These are phyloP conservation scores for Diophrys appendiculata DNA, from an alignment of 73 alveolate species.

Conservation along the genomic window DNA sequence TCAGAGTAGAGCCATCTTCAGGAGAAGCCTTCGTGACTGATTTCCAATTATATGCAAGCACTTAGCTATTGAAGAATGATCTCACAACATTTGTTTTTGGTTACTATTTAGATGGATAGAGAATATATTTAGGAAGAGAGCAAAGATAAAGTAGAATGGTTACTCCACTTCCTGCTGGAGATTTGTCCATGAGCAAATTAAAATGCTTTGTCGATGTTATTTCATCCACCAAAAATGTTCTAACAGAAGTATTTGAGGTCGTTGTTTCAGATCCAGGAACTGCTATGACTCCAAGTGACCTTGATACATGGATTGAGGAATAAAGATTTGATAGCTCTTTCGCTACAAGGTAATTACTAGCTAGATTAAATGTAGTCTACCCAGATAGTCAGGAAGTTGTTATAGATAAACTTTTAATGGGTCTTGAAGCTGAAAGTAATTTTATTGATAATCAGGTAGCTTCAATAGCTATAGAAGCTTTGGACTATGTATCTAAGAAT, in stretches of 20 bases:
- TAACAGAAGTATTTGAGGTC: not conserved
- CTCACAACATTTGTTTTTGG: not conserved
- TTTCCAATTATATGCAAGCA: not conserved
- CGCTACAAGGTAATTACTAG: not conserved
- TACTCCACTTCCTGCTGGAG: not conserved
- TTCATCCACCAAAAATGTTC: not conserved
- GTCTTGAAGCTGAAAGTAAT: not conserved
- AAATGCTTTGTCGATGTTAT: not conserved
- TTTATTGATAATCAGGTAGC: not conserved
- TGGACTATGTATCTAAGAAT: not conserved
- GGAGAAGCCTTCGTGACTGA: constrained; percentile 1
- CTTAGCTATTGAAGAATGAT: not conserved
- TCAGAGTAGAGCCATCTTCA: not conserved
- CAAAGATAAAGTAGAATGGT: not conserved
- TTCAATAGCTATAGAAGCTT: not conserved
- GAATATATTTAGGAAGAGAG: not conserved
- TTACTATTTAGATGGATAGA: not conserved
- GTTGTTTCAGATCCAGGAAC: not conserved
- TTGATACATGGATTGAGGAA: not conserved
- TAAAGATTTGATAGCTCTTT: not conserved
- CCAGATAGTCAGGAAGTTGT: not conserved
- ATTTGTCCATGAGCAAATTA: not conserved
- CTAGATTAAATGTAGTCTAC: not conserved
- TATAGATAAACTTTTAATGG: not conserved
- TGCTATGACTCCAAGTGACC: not conserved